Percentiles rank a stretch among this genome's conserved stretches.
These are phyloP conservation scores for Coemansia asiatica DNA, from an alignment of 192 early-diverging fungal genomes.

Conservation along the genomic window DNA sequence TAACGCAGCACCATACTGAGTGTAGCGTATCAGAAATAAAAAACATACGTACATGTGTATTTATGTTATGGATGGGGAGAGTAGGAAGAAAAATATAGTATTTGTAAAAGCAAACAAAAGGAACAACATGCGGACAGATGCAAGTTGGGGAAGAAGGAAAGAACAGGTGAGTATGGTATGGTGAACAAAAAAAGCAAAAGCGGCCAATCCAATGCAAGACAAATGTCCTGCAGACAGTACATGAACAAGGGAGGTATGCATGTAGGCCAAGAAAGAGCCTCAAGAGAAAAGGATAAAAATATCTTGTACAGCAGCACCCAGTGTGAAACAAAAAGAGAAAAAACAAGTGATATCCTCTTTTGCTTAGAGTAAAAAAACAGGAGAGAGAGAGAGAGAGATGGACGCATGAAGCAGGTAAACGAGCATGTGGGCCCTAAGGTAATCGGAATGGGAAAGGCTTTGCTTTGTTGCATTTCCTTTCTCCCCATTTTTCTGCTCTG, in stretches of 20 bases:
- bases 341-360: background rate
- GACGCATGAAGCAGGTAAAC: background rate
- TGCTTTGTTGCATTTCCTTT: background rate
- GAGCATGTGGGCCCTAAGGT: background rate
- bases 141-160: background rate
- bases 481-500: background rate
- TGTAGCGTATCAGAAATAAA: background rate
- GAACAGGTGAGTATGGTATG: background rate
- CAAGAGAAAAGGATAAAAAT: constrained; percentile 13
- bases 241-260: background rate
- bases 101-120: background rate
- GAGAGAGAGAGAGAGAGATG: background rate
- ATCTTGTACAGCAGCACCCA: background rate
- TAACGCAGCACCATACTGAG: background rate
- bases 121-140: constrained; percentile 5
- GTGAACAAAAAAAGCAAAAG: constrained; percentile 2
- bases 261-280: constrained; percentile 7
- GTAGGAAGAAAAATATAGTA: background rate
- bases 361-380: background rate
- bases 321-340: background rate
- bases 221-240: constrained; percentile 2
- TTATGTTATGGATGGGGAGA: background rate
- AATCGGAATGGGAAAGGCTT: background rate
- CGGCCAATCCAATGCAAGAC: constrained; percentile 6
- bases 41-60: background rate